Evolutionary conservation across 768 basidiomycete genomes (phyloP).

Genomic region (Amanita jacksonii): DNA sequence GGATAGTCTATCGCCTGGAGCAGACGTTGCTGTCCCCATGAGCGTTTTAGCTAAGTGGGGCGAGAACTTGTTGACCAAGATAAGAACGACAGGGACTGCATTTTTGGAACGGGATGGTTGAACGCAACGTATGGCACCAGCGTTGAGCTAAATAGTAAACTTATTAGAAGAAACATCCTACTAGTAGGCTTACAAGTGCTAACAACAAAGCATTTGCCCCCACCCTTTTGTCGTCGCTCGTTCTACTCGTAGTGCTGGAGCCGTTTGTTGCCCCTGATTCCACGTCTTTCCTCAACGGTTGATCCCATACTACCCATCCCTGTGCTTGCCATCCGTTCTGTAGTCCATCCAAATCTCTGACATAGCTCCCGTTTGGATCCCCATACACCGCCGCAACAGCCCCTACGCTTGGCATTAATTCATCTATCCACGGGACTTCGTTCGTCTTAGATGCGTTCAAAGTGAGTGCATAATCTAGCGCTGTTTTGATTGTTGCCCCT

Average conservation of each 20-base stretch:
- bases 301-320: slow-evolving; percentile 46
- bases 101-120: slow-evolving; percentile 47
- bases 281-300: slow-evolving; percentile 30
- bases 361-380: slow-evolving; percentile 51
- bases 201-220: too few species aligned
- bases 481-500: slow-evolving; percentile 50
- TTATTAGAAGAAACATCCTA: too few species aligned
- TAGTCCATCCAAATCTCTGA: slow-evolving; percentile 30
- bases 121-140: background rate
- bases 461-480: slow-evolving; percentile 49
- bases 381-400: slow-evolving; percentile 50
- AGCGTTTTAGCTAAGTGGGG: slow-evolving; percentile 60
- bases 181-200: too few species aligned
- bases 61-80: slow-evolving; percentile 51
- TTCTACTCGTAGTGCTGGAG: background rate
- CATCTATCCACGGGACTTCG: slow-evolving; percentile 31
- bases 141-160: too few species aligned
- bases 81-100: slow-evolving; percentile 45
- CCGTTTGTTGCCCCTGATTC: background rate
- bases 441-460: slow-evolving; percentile 22
- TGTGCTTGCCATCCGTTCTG: slow-evolving; percentile 31
- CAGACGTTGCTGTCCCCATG: slow-evolving; percentile 52
- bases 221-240: background rate
- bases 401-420: slow-evolving; percentile 49
- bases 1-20: slow-evolving; percentile 24